Evolutionary conservation across 2,329 filamentous ascomycete species (phyloP).

Genomic region (Exophiala bonariae): DNA sequence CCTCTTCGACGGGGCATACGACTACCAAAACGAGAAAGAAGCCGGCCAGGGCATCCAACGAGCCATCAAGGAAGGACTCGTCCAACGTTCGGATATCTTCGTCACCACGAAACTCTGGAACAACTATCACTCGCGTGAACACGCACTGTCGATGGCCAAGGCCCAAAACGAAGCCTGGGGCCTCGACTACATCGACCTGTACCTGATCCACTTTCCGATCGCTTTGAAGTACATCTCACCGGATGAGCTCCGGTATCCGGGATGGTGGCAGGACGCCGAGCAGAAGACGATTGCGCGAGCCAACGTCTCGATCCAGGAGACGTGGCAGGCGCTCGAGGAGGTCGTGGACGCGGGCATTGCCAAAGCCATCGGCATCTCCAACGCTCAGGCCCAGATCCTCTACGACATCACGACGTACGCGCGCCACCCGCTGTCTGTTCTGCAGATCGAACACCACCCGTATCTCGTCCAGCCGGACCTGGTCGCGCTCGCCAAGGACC

Average conservation of each 20-base stretch:
- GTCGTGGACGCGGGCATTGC: slow-evolving; percentile 57
- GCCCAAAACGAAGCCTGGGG: slow-evolving; percentile 60
- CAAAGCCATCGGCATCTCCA: slow-evolving; percentile 69
- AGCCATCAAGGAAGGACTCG: slow-evolving; percentile 34
- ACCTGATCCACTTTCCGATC: slow-evolving; percentile 50
- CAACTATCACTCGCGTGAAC: slow-evolving; percentile 7
- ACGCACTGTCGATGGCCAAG: slow-evolving; percentile 49
- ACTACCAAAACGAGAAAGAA: slow-evolving; percentile 45
- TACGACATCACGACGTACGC: slow-evolving; percentile 38
- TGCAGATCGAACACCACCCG: slow-evolving; percentile 32
- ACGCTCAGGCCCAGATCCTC: slow-evolving; percentile 55
- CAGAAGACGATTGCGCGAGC: slow-evolving; percentile 23
- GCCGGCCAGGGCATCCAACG: slow-evolving; percentile 38
- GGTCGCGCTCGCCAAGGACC: slow-evolving; percentile 26
- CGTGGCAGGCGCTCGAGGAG: slow-evolving; percentile 64
- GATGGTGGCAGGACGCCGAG: slow-evolving; percentile 23
- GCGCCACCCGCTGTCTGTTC: slow-evolving; percentile 31
- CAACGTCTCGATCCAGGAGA: slow-evolving; percentile 33
- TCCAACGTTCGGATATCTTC: slow-evolving; percentile 38
- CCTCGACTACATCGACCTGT: slow-evolving; percentile 67
- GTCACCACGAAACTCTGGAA: slow-evolving; percentile 41
- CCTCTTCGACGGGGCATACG: slow-evolving; percentile 52
- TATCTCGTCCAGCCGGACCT: slow-evolving; percentile 33
- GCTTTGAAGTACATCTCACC: slow-evolving; percentile 23
- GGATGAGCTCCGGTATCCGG: slow-evolving; percentile 18